Evolutionary conservation across 2,329 filamentous ascomycete species (phyloP).

Genomic region (Penicillium sp.): DNA sequence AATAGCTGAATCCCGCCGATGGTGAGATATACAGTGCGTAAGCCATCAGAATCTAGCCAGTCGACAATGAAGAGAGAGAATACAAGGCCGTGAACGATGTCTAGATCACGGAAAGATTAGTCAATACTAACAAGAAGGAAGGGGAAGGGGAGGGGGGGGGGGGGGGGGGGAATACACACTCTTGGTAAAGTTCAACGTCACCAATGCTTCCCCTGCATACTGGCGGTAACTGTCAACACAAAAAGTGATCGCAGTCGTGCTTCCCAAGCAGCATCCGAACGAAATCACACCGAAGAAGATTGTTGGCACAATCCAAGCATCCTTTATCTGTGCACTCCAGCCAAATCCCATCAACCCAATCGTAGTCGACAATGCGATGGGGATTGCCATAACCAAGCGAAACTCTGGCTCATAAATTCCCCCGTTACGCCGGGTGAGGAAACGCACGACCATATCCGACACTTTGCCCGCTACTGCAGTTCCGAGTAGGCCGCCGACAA

Average conservation of each 20-base stretch:
- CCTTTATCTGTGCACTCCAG: slow-evolving; percentile 76
- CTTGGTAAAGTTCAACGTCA: slow-evolving; percentile 92
- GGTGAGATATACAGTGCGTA: slow-evolving; percentile 75
- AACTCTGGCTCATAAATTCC: slow-evolving; percentile 96
- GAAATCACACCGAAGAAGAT: slow-evolving; percentile 89
- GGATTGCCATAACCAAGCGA: slow-evolving; percentile 80
- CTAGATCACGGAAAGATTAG: slow-evolving; percentile 30
- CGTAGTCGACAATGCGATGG: slow-evolving; percentile 73
- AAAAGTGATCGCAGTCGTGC: slow-evolving; percentile 90
- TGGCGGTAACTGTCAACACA: slow-evolving; percentile 90
- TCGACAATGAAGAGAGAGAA: slow-evolving; percentile 84
- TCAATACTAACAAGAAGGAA: background rate
- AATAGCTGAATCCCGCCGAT: slow-evolving; percentile 83
- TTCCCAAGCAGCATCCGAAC: slow-evolving; percentile 87
- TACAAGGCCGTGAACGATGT: slow-evolving; percentile 84
- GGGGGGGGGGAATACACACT: slow-evolving; percentile 51
- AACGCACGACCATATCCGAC: slow-evolving; percentile 79
- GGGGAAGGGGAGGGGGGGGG: too few relatives aligned
- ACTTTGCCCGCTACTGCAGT: slow-evolving; percentile 87
- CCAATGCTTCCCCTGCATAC: slow-evolving; percentile 89
- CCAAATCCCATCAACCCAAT: slow-evolving; percentile 93
- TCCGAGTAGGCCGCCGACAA: slow-evolving; percentile 84
- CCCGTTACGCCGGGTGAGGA: slow-evolving; percentile 81
- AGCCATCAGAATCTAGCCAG: slow-evolving; percentile 75
- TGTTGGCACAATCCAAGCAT: slow-evolving; percentile 89